Evolutionary conservation across 352 stramenopile genomes (phyloP).

Genomic region (Phytophthora meadii): DNA sequence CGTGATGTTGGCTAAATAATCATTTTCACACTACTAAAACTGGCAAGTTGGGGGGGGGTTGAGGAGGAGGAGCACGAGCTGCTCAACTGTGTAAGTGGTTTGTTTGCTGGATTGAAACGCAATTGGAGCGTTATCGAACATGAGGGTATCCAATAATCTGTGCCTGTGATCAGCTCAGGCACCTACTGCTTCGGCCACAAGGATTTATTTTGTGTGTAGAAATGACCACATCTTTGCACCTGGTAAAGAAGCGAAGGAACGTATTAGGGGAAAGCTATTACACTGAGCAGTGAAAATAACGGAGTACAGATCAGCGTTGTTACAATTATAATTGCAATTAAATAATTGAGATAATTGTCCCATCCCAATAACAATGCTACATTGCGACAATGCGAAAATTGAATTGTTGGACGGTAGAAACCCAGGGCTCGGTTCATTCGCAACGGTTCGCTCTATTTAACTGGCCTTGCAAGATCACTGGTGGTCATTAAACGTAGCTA

Average conservation of each 20-base stretch:
- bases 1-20: background rate
- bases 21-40: background rate
- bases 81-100: conserved; percentile 8
- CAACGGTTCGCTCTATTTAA: too few species aligned
- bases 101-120: conserved; percentile 8
- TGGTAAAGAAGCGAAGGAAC: conserved; percentile 15
- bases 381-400: too few species aligned
- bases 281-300: conserved; percentile 10
- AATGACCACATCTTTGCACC: conserved; percentile 7
- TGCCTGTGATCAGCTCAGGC: conserved; percentile 6
- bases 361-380: too few species aligned
- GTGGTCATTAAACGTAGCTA: too few species aligned
- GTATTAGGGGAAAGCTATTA: conserved; percentile 11
- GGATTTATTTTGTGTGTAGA: background rate
- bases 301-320: too few species aligned
- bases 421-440: too few species aligned
- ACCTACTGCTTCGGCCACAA: conserved; percentile 7
- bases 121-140: conserved; percentile 4
- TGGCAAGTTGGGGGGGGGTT: background rate
- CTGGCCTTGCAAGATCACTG: too few species aligned
- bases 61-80: conserved; percentile 10
- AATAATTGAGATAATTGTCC: too few species aligned
- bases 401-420: too few species aligned
- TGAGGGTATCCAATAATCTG: background rate
- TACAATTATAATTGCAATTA: too few species aligned